Evolutionary conservation across 2,329 filamentous ascomycete species (phyloP).

Genomic region (Hymenoscyphus repandus): DNA sequence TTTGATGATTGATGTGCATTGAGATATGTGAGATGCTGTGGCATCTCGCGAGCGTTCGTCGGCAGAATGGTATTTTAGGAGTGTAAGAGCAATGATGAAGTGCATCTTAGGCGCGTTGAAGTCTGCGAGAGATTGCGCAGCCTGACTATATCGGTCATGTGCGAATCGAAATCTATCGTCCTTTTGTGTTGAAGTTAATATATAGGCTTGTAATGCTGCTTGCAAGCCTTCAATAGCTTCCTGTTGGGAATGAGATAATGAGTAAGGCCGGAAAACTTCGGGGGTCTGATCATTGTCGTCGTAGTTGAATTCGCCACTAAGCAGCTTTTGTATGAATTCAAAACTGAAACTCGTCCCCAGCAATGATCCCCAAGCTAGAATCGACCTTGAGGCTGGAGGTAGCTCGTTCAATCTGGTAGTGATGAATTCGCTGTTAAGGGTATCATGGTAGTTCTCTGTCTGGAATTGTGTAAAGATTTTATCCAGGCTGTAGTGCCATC

Average conservation of each 20-base stretch:
- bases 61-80: constrained; percentile 64
- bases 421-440: constrained; percentile 79
- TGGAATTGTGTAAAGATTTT: constrained; percentile 81
- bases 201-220: constrained; percentile 70
- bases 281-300: constrained; percentile 32
- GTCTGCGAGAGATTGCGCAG: constrained; percentile 64
- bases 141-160: constrained; percentile 81
- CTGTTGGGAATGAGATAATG: constrained; percentile 49
- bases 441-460: constrained; percentile 70
- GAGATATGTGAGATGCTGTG: constrained; percentile 76
- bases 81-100: constrained; percentile 76
- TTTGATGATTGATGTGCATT: constrained; percentile 71
- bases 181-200: constrained; percentile 74
- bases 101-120: constrained; percentile 76
- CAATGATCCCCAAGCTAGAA: constrained; percentile 82
- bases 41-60: constrained; percentile 64
- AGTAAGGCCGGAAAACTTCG: constrained; percentile 29
- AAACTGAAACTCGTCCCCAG: constrained; percentile 83
- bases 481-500: constrained; percentile 83
- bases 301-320: constrained; percentile 66
- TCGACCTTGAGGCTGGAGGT: constrained; percentile 65
- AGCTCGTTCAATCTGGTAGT: constrained; percentile 72
- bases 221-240: constrained; percentile 77
- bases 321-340: constrained; percentile 67
- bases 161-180: constrained; percentile 86